A percentile compares a stretch with the other conserved stretches of the same genome.
Conservation (phyloP, 1,284 basidiomycete genomes). For the Sutorius eximius region DNA sequence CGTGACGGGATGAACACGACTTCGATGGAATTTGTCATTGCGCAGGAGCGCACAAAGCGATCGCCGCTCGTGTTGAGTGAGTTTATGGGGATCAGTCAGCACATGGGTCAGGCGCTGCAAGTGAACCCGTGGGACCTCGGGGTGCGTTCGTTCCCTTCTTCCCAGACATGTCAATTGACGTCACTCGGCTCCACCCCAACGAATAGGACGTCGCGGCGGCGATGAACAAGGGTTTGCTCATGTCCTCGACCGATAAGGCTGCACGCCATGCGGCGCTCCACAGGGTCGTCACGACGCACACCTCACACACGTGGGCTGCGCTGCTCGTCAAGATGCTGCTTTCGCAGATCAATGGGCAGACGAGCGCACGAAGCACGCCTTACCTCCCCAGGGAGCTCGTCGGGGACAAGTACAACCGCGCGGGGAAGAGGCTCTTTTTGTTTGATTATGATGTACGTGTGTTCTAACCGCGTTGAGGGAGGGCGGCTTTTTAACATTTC, state of each 20-base stretch:
- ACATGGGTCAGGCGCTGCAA: slow-evolving; percentile 80
- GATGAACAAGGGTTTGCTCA: slow-evolving; percentile 86
- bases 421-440: slow-evolving; percentile 86
- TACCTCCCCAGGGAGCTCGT: slow-evolving; percentile 72
- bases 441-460: slow-evolving; percentile 91
- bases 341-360: slow-evolving; percentile 77
- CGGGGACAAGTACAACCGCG: slow-evolving; percentile 63
- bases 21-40: slow-evolving; percentile 96
- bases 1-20: slow-evolving; percentile 99
- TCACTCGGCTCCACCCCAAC: neutral
- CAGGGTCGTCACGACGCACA: slow-evolving; percentile 90
- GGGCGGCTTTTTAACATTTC: too few species aligned
- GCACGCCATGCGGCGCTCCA: slow-evolving; percentile 77
- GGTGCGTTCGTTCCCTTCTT: slow-evolving; percentile 37
- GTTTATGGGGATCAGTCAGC: slow-evolving; percentile 95
- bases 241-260: slow-evolving; percentile 78
- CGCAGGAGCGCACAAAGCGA: slow-evolving; percentile 81
- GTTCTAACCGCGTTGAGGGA: neutral
- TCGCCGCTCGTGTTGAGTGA: slow-evolving; percentile 92
- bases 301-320: slow-evolving; percentile 94
- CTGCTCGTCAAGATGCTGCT: slow-evolving; percentile 89
- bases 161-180: neutral
- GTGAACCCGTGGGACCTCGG: slow-evolving; percentile 91
- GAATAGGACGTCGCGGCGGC: slow-evolving; percentile 87
- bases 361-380: slow-evolving; percentile 86